Evolutionary conservation across 257 asterid genomes (phyloP), one percentile per base, ranked within the genome.

Genomic region (Thymus quinquecostatus): DNA sequence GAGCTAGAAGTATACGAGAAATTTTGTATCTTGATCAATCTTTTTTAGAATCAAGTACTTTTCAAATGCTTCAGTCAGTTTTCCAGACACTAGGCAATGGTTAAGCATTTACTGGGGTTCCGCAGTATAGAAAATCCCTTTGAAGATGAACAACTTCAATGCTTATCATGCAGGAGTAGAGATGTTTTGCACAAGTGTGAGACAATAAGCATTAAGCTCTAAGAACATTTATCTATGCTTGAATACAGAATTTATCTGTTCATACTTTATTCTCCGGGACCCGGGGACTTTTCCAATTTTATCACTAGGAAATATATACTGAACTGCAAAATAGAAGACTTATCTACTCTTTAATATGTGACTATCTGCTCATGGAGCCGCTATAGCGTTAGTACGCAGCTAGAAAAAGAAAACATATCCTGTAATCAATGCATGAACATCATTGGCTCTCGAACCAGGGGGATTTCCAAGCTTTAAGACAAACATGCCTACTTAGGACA

Each of bases 101-200:
- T 40, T 64, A 70, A 73, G 61, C 69, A 53, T 56, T 66, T 34
- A 44, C 12, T 21, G 60, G 32, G 68, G 57, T 64, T 21, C 56
- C 47, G 29, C 61, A 40, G 66, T 29, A 69, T 51, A 48, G 41
- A 49, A 57, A 27, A 11, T 51, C 64, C 41, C 45, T 62, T 51
- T 28, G n/a, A 50, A 47, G 12, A 64, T 47, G 8, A 45, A 64
- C 59, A 53, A 50, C 44, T 50, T 44, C 57, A 56, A 28, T 44
- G 70, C 48, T 45, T 47, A 10, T 54, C 49, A 43, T 12, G 53
- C 63, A 68, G 53, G 63, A 38, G 32, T 28, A 53, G 9, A 5
- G 64, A 53, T 47, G 28, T 34, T 60, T 60, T 51, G 51, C 57
- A 45, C 28, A 60, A 56, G 60, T 21, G 13, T 27, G 34, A 55